These are phyloP conservation scores for Fragilaria radians DNA, from an alignment of 108 stramenopile genomes.

Conservation along the genomic window DNA sequence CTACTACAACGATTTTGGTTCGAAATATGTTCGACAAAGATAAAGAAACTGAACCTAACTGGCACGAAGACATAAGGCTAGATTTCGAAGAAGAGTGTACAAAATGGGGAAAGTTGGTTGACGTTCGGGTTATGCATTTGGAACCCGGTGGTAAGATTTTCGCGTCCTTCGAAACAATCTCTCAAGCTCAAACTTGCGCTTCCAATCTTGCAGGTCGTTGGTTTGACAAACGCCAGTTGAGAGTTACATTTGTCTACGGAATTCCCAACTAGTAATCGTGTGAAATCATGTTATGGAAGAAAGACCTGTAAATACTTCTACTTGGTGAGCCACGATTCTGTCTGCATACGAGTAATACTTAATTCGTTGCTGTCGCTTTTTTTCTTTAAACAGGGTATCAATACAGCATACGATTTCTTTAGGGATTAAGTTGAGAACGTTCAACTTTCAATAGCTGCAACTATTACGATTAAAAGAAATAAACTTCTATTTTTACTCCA, in stretches of 20 bases:
- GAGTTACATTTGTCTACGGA: conserved; percentile 66
- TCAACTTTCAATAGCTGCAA: too few species aligned
- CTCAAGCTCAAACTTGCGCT: conserved; percentile 69
- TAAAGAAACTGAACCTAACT: conserved; percentile 81
- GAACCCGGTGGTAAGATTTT: conserved; percentile 91
- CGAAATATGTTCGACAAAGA: conserved; percentile 95
- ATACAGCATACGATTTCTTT: too few species aligned
- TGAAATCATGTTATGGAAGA: too few species aligned
- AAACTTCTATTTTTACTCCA: too few species aligned
- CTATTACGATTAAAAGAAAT: too few species aligned
- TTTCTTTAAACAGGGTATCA: not conserved
- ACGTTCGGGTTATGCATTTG: conserved; percentile 61
- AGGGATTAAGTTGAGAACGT: too few species aligned
- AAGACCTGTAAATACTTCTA: too few species aligned
- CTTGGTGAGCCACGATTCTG: conserved; percentile 1
- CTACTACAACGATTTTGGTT: conserved; percentile 55
- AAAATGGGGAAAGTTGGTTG: conserved; percentile 77
- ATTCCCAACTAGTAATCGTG: not conserved
- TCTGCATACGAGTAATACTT: too few species aligned
- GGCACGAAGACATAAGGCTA: conserved; percentile 85
- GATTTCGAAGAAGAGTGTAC: conserved; percentile 87
- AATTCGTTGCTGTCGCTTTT: not conserved
- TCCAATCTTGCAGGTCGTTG: conserved; percentile 88
- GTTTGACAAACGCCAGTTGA: conserved; percentile 89
- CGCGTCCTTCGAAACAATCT: conserved; percentile 63